Base-by-base conservation (phyloP, 1,284 basidiomycete species). In the Porodaedalea pini region DNA sequence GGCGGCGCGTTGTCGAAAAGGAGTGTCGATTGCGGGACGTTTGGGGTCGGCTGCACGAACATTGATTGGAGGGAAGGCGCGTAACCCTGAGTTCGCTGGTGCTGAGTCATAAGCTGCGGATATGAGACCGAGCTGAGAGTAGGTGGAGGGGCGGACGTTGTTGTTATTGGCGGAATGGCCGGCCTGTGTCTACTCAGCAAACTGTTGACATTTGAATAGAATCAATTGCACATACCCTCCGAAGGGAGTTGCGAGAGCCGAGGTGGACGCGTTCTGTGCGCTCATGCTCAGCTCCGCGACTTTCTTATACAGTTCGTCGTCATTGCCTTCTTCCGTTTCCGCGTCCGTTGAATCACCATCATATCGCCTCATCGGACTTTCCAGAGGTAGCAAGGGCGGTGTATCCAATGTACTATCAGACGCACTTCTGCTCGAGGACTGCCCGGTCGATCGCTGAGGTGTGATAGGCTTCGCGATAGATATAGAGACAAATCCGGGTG, bases 41-140 rank as follows among this genome's bases (percentile, higher is more conserved):
- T 52, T 13, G 53, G 50, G 47, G 58, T 59, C 34, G 62, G 69
- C 61, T 67, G 64, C 13, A 58, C 66, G 65, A 82, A 81, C 78
- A 81, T 81, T 43, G 81, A 82, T 58, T 75, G 74, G 10, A 80
- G 63, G 21, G 81, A 81, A 17, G 81, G 81, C n/a, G 74, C 71
- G 61, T 88, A 89, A 8, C 86, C 86, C 64, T 89, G 86, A 45
- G 72, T 76, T 61, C 80, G 78, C 68, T 89, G 86, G 62, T 89
- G 85, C 56, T 78, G 78, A 2, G 82, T 80, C 86, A 88, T 88
- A 27, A 86, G 74, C 17, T 78, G 72, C 0, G 83, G 84, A 63
- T 86, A 86, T 17, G 74, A 72, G 55, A 83, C 74, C 36, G 69
- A 63, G 7, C 70, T 73, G 37, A 69, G 31, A 11, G 77, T 72